Evolutionary conservation across 2,329 filamentous ascomycete species (phyloP), one percentile per base, ranked within the genome.

Genomic region (Fusarium siculi): DNA sequence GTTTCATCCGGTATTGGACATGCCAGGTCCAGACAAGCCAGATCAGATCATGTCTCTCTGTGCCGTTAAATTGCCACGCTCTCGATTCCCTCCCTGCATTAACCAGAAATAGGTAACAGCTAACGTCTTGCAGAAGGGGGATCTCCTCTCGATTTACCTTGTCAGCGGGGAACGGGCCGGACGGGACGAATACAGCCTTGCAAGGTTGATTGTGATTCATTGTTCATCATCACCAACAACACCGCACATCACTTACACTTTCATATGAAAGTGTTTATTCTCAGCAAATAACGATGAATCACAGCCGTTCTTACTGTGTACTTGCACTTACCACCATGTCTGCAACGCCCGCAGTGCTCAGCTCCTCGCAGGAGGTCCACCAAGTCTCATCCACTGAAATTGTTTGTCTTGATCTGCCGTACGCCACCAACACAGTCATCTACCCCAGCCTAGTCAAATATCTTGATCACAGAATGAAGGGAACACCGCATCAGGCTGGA

Each of bases 101-200:
- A n/a, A 54, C 34, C 30, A 52, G 18, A 23, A 36, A 12, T 52
- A 52, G 49, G 32, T 54, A 54, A 39, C 34, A 54, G 10, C 34
- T 40, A 54, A 54, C 19, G 50, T 54, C 50, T 28, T 42, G 25
- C 61, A 43, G 36, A 47, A 63, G 40, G 19, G 44, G 36, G 34
- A 53, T 53, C 56, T 57, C 39, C 54, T 53, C 21, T 56, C 40
- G 44, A 46, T 42, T 66, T 62, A 43, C 46, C 50, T 68, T 49
- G 34, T 74, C 66, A 44, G 66, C 46, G 66, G 72, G 70, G 70
- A 66, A 55, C 70, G 70, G 71, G 36, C 70, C 70, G 69, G 50
- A 46, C 63, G 69, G 69, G 64, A 65, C 57, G 64, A 72, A 43
- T 14, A 37, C 44, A 65, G 49, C 61, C 60, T 65, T 62, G 68